phyloP scores from a whole-genome alignment of 1,139 yeast genomes.

The Saccharomycopsis hybrid region DNA sequence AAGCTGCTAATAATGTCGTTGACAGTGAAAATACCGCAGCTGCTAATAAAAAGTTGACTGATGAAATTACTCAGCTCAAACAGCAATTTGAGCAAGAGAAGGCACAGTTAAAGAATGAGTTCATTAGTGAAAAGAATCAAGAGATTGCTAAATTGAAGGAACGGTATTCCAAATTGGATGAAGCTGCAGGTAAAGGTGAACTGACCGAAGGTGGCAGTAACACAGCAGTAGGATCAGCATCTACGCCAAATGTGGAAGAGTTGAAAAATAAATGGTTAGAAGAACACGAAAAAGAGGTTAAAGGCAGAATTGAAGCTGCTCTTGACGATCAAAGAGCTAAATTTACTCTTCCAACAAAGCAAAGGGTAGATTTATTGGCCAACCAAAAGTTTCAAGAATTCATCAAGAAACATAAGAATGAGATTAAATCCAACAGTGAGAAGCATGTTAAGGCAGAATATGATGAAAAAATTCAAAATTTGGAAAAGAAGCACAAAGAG shows the following conservation, averaged over 20 bases:
- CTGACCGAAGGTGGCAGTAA: background rate
- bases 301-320: conserved; percentile 13
- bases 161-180: background rate
- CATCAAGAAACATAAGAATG: conserved; percentile 14
- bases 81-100: conserved; percentile 16
- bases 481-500: conserved; percentile 12
- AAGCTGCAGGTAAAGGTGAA: background rate
- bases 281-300: conserved; percentile 17
- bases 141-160: conserved; percentile 12
- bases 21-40: background rate
- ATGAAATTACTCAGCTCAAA: conserved; percentile 7
- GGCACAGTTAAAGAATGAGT: background rate
- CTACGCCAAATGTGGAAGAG: conserved; percentile 6
- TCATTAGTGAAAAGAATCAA: conserved; percentile 5
- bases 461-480: conserved; percentile 6
- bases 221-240: background rate
- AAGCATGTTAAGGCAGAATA: conserved; percentile 13
- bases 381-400: conserved; percentile 16
- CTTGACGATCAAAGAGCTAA: conserved; percentile 16
- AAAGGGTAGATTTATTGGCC: conserved; percentile 17
- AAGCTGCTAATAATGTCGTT: background rate
- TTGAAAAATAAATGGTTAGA: conserved; percentile 15
- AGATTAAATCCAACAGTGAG: conserved; percentile 9
- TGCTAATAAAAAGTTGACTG: conserved; percentile 1
- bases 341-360: conserved; percentile 14